A percentile compares a stretch with the other conserved stretches of the same genome.
phyloP scores from a whole-genome alignment of 495 filamentous ascomycete species.

The Tuber brumale region DNA sequence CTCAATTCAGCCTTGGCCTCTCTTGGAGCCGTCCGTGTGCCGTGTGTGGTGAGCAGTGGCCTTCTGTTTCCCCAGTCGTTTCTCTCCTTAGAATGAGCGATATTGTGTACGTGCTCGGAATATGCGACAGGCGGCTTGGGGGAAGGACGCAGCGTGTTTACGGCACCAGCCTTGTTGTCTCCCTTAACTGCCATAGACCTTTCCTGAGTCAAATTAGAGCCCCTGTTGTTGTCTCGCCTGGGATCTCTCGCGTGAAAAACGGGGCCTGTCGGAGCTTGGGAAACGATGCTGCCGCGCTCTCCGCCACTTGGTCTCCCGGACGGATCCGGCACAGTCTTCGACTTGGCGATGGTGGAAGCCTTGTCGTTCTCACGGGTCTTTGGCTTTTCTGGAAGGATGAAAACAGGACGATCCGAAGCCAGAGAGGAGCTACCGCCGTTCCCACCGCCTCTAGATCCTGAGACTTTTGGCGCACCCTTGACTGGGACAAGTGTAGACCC shows the following conservation, averaged over 20 bases:
- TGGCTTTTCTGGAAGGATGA: background rate
- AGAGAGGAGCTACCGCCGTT: background rate
- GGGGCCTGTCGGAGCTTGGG: background rate
- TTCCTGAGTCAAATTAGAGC: background rate
- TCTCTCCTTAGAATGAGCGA: conserved; percentile 1
- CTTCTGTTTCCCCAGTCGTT: background rate
- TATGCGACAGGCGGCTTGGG: background rate
- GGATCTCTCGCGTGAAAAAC: background rate
- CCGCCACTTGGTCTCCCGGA: background rate
- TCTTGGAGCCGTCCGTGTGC: background rate
- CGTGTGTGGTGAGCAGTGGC: background rate
- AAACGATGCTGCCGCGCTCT: background rate
- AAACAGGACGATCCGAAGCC: background rate
- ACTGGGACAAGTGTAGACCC: background rate
- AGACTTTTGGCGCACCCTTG: background rate
- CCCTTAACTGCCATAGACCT: background rate
- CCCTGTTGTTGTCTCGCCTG: background rate
- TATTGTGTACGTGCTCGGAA: background rate
- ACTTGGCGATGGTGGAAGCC: background rate
- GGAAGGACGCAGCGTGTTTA: background rate
- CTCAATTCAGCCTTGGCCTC: background rate
- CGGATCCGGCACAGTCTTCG: background rate
- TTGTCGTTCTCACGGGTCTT: background rate
- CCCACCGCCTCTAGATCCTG: background rate
- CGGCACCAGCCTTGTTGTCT: background rate